Base-by-base conservation (phyloP, 169 alveolate species). In the Babesia sp. region DNA sequence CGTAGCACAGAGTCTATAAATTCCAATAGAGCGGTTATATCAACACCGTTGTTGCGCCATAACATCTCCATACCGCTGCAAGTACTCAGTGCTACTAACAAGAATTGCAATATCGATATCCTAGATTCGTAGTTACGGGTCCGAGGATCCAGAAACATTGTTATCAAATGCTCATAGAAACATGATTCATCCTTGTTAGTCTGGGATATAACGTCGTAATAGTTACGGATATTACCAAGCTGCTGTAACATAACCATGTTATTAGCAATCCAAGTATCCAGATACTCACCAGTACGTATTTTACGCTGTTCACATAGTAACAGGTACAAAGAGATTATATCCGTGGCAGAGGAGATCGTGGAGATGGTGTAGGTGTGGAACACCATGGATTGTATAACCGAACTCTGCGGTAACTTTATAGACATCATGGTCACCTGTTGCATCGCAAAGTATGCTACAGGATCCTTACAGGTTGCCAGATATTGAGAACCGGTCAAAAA, bases 41-140 rank as follows among this genome's bases (percentile, higher is more conserved):
- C 67, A 0, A 69, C 0, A 11, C 79, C 79, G 46, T 55, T 57
- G 69, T 56, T 69, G 60, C 46, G 45, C 54, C 51, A 8, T 9
- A 69, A 58, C 67, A 69, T 26, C 50, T 69, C 79, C 67, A 57
- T 57, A 34, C 79, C 79, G 44, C 67, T 69, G 70, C 70, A 56
- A n/a, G 79, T 69, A 44, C 70, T 57, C n/a, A 69, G 59, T 11
- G 60, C 55, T 14, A 41, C 71, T n/a, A 53, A 24, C 57, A 69
- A n/a, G 69, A 53, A 69, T 44, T 57, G 79, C 60, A 69, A 16
- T 0, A 69, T 69, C 33, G 79, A 69, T 16, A 69, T 1, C 9
- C 79, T 9, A 1, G 56, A 28, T 36, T 69, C 79, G 34, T 54
- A 69, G 31, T 58, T 42, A 46, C 37, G 7, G 1, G 56, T 28